Base-by-base conservation (phyloP, 805 yeast species). In the Lipomyces oligophaga region DNA sequence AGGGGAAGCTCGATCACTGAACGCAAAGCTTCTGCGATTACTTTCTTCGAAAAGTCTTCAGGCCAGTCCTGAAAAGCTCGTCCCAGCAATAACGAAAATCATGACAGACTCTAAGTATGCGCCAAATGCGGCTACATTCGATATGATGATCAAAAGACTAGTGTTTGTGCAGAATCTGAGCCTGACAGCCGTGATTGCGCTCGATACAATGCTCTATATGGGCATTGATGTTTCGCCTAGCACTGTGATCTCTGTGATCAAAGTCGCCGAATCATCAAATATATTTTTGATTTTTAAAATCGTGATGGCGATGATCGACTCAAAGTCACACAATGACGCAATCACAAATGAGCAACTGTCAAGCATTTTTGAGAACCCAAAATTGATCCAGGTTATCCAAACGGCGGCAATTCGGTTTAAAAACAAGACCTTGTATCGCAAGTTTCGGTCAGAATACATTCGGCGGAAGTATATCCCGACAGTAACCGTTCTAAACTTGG, bases 91-190 rank as follows among this genome's bases (percentile, higher is more conserved):
- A n/a, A n/a, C n/a, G n/a, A n/a, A n/a, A n/a, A n/a, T n/a, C 13
- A 18, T 44, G 13, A 6, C 38, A 15, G 31, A 33, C 24, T 33
- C 48, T 4, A 25, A 15, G 2, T 39, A 57, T 11, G 40, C 54
- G 30, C 63, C 62, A 6, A 48, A 60, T 25, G 37, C 50, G 16
- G 49, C 59, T 31, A 52, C 62, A 18, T 60, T 58, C 34, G 55
- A 58, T 25, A 41, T 49, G 5, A 38, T 63, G 13, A 57, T 59
- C 19, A 55, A 60, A 18, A 47, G 56, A 28, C 48, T 66, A 32
- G 38, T 39, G 3, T 21, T 40, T 8, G 31, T 34, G 5, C 52
- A 50, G 22, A 38, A 43, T 25, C 34, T 42, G 3, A 46, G 49
- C 19, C 24, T 42, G 13, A 52, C 55, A n/a, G 52, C 49, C 5